A percentile compares a stretch with the other conserved stretches of the same genome.
Evolutionary conservation across 177 flowering plant genomes (phyloP).

Genomic region (Vitis hybrid): DNA sequence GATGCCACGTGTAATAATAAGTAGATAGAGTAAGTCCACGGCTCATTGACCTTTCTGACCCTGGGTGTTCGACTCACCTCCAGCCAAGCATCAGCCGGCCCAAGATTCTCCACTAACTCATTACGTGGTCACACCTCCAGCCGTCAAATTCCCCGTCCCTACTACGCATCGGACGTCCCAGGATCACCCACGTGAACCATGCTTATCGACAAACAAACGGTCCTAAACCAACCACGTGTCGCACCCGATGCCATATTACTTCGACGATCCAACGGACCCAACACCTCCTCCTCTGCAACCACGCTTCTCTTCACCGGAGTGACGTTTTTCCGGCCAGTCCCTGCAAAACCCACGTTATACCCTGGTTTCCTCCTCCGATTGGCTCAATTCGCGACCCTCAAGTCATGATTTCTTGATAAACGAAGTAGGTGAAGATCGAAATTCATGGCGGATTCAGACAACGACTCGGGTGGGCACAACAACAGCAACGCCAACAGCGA

Average conservation of each 20-base stretch:
- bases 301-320: neutral
- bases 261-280: slow-evolving; percentile 51
- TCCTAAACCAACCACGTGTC: slow-evolving; percentile 37
- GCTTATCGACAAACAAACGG: slow-evolving; percentile 58
- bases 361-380: neutral
- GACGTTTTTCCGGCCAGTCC: neutral
- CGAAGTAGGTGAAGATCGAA: no score
- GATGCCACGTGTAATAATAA: neutral
- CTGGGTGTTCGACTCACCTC: neutral
- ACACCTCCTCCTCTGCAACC: slow-evolving; percentile 16
- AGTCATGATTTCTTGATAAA: neutral
- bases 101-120: slow-evolving; percentile 3
- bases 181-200: slow-evolving; percentile 13
- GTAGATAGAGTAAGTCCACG: neutral
- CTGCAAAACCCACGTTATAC: neutral
- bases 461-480: slow-evolving; percentile 50
- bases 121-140: neutral
- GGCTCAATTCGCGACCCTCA: neutral
- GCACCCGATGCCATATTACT: slow-evolving; percentile 35
- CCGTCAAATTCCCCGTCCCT: slow-evolving; percentile 18
- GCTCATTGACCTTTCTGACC: neutral
- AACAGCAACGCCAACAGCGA: slow-evolving; percentile 29
- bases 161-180: slow-evolving; percentile 24
- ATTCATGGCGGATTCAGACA: slow-evolving; percentile 57
- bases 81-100: slow-evolving; percentile 12